Conservation (phyloP, 2,329 filamentous ascomycete species). For the Xylaria sp. region DNA sequence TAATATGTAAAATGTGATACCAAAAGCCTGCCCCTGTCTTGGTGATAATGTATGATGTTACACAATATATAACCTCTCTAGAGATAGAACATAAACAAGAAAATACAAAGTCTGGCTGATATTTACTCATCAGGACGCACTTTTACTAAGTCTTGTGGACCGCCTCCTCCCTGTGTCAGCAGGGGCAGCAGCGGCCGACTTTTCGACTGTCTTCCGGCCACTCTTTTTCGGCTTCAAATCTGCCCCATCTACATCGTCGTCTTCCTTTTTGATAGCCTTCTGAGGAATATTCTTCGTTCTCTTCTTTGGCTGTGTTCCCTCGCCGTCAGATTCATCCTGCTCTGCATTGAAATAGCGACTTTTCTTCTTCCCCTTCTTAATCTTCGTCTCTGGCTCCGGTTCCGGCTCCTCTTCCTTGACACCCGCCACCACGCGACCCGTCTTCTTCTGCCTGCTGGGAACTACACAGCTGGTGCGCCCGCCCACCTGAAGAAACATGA, state of each 20-base stretch:
- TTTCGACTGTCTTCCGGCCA: constrained; percentile 41
- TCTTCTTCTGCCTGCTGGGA: constrained; percentile 86
- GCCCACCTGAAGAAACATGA: constrained; percentile 88
- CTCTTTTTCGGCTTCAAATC: constrained; percentile 35
- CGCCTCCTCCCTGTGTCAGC: constrained; percentile 42
- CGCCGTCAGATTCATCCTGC: not conserved
- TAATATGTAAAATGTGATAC: not conserved
- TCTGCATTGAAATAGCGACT: constrained; percentile 31
- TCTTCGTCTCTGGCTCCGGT: constrained; percentile 33
- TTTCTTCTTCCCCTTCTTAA: constrained; percentile 30
- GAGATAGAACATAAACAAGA: not conserved
- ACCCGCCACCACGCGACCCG: constrained; percentile 53
- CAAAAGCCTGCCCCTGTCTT: not conserved
- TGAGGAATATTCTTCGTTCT: constrained; percentile 37
- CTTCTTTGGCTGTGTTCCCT: constrained; percentile 39
- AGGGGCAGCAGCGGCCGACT: constrained; percentile 35
- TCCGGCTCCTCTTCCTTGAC: constrained; percentile 53
- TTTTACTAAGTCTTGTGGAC: constrained; percentile 43
- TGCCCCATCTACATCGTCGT: constrained; percentile 30
- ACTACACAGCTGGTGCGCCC: constrained; percentile 92
- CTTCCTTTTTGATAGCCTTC: constrained; percentile 43
- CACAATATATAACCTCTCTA: not conserved
- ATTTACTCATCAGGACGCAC: constrained; percentile 25
- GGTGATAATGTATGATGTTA: not conserved
- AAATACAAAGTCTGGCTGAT: not conserved